phyloP scores from a whole-genome alignment of 352 stramenopile genomes.

The Blastocystis sp. region DNA sequence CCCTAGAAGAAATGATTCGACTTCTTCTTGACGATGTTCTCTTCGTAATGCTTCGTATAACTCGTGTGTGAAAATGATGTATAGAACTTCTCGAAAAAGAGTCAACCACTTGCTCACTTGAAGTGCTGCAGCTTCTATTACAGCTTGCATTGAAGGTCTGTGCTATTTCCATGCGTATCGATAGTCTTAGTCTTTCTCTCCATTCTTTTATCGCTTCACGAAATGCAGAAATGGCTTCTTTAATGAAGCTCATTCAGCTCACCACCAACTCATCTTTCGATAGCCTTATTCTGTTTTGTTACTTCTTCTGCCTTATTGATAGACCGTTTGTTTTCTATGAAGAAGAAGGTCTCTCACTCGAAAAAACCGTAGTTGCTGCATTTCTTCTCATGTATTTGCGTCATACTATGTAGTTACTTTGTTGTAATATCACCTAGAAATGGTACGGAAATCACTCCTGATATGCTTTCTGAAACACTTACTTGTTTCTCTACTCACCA shows the following conservation, averaged over 20 bases:
- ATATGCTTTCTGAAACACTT: background rate
- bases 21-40: background rate
- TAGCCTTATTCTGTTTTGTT: background rate
- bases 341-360: background rate
- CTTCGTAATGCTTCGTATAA: background rate
- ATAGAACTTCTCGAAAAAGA: background rate
- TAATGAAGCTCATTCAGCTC: background rate
- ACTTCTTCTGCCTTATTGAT: background rate
- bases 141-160: background rate
- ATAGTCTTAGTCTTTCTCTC: background rate
- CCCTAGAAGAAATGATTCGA: background rate
- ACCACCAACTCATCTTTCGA: background rate
- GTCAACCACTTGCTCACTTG: background rate
- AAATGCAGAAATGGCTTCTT: background rate
- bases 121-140: background rate
- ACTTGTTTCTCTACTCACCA: background rate
- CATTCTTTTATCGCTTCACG: background rate
- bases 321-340: background rate
- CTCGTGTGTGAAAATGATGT: background rate
- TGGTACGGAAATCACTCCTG: background rate
- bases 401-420: background rate
- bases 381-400: background rate
- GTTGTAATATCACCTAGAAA: background rate
- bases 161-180: background rate
- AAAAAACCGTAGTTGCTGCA: background rate